A percentile compares a stretch with the other conserved stretches of the same genome.
Evolutionary conservation across 805 yeast species (phyloP).

Genomic region (Kuraishia hungarica): DNA sequence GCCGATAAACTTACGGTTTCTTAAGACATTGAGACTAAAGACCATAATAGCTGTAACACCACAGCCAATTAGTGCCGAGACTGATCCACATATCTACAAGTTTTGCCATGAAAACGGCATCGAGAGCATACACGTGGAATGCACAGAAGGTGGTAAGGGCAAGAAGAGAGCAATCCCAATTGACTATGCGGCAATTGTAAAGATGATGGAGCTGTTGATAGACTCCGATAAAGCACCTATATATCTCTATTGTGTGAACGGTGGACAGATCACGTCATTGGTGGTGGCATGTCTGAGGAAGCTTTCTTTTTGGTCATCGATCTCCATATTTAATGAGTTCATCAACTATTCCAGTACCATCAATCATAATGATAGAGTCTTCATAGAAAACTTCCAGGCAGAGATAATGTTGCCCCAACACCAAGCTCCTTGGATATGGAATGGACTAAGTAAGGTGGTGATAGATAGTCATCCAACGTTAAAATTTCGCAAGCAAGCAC

Average conservation of each 20-base stretch:
- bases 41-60: constrained; percentile 80
- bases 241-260: constrained; percentile 82
- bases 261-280: constrained; percentile 79
- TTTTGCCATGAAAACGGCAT: constrained; percentile 53
- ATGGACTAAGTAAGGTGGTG: constrained; percentile 50
- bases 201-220: constrained; percentile 53
- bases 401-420: constrained; percentile 46
- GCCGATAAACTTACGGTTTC: constrained; percentile 58
- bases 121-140: constrained; percentile 56
- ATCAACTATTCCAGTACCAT: constrained; percentile 67
- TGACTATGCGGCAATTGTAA: constrained; percentile 50
- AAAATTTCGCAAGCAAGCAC: constrained; percentile 3
- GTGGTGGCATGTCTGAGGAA: constrained; percentile 82
- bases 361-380: constrained; percentile 74
- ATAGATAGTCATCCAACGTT: constrained; percentile 49
- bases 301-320: constrained; percentile 79
- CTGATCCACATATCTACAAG: constrained; percentile 39
- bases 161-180: constrained; percentile 81
- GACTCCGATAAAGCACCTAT: constrained; percentile 58
- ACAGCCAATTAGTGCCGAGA: constrained; percentile 47
- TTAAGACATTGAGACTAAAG: constrained; percentile 54
- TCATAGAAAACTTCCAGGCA: constrained; percentile 73
- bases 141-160: constrained; percentile 61
- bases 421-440: constrained; percentile 60
- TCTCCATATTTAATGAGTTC: constrained; percentile 82